Evolutionary conservation across 1,284 basidiomycete genomes (phyloP).

Genomic region (Tylopilus sp.): DNA sequence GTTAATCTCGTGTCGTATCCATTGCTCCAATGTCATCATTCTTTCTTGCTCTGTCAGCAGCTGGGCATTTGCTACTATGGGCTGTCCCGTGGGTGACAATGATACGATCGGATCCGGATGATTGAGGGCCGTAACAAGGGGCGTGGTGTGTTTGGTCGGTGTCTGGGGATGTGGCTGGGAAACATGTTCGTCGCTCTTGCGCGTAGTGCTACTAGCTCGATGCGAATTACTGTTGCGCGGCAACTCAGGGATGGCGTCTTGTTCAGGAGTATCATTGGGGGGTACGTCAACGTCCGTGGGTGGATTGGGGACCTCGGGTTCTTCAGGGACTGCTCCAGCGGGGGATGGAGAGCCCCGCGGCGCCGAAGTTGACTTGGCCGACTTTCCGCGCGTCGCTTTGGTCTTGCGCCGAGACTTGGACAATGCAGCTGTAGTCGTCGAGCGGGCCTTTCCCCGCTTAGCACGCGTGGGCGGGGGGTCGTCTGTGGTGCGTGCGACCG

Average conservation of each 20-base stretch:
- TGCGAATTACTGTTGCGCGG: background rate
- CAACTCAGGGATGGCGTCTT: background rate
- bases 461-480: slow-evolving; percentile 23
- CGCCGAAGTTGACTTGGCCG: slow-evolving; percentile 23
- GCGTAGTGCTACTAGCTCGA: background rate
- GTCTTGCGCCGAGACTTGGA: slow-evolving; percentile 38
- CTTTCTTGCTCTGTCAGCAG: slow-evolving; percentile 72
- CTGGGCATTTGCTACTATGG: slow-evolving; percentile 26
- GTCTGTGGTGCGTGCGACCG: background rate
- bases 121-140: background rate
- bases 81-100: slow-evolving; percentile 22
- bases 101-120: slow-evolving; percentile 21
- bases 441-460: slow-evolving; percentile 30
- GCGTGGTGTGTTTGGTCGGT: slow-evolving; percentile 1
- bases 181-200: background rate
- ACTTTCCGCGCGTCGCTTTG: slow-evolving; percentile 31
- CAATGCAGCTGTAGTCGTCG: slow-evolving; percentile 20
- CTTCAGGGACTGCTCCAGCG: slow-evolving; percentile 1
- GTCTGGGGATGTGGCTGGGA: slow-evolving; percentile 4
- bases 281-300: slow-evolving; percentile 11
- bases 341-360: slow-evolving; percentile 30
- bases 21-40: slow-evolving; percentile 80
- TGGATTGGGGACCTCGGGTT: slow-evolving; percentile 2
- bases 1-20: slow-evolving; percentile 77
- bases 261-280: background rate